Evolutionary conservation across 2,329 filamentous ascomycete species (phyloP), one percentile per base, ranked within the genome.

Genomic region (Ceratocystis diversiconidia): DNA sequence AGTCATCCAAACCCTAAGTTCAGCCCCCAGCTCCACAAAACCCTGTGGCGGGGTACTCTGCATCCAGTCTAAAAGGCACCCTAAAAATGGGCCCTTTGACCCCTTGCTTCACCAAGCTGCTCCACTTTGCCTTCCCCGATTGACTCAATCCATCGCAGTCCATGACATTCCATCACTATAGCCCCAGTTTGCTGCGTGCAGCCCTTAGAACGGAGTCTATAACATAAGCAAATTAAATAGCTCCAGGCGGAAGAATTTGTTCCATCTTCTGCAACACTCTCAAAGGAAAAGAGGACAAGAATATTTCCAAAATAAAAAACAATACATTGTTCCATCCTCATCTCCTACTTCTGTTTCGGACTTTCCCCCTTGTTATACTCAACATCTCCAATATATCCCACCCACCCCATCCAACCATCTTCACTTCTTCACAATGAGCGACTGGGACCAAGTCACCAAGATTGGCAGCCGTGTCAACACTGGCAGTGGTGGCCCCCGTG

Each of bases 401-500:
- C 46, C n/a, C 46, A 2, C 52, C 22, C 52, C 28, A 22, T 57
- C 22, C 41, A 64, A 61, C 8, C 59, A 60, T 60, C 50, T 60
- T 43, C 62, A 57, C 28, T 25, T 71, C 71, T 82, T 84, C 85
- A 85, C 73, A 63, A 85, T 88, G 83, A 76, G 75, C 64, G 90
- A 95, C 73, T 97, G 92, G 92, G 88, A 96, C 72, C 77, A 79
- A 71, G 85, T 88, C 71, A 95, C 91, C 78, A 95, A 94, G 83
- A 97, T 99, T 74, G 94, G 94, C 73, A 90, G 85, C 84, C 92
- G 89, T 78, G 83, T 83, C 73, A 85, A 85, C 73, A 83, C 84
- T 70, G 82, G 85, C 70, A 88, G 86, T 71, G 82, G 77, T 67
- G 76, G 75, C 65, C 79, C 84, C 70, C 89, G 90, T 71, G 91